Percentiles rank a stretch among this genome's conserved stretches.
Evolutionary conservation across 1,139 yeast genomes (phyloP).

Genomic region (Yamadazyma spencermartinsiae): DNA sequence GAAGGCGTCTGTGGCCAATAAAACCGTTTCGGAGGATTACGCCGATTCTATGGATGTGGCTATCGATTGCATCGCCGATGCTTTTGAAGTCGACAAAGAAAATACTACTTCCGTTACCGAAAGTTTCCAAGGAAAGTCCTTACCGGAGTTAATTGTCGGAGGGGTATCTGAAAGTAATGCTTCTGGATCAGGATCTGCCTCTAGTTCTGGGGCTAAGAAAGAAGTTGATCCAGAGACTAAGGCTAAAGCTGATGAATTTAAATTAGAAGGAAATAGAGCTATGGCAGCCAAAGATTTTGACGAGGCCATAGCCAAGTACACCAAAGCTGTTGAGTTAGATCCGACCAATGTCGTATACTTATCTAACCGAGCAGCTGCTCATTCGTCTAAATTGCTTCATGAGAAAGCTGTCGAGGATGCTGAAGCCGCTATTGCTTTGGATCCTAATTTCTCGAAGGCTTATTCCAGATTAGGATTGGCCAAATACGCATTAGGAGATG

Average conservation of each 20-base stretch:
- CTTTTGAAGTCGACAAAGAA: slow-evolving; percentile 67
- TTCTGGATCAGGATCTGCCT: slow-evolving; percentile 15
- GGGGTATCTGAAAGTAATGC: slow-evolving; percentile 15
- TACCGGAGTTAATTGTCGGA: slow-evolving; percentile 45
- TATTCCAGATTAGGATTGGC: slow-evolving; percentile 96
- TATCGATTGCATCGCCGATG: slow-evolving; percentile 87
- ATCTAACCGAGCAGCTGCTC: slow-evolving; percentile 97
- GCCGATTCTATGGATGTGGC: slow-evolving; percentile 95
- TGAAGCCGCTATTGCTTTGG: slow-evolving; percentile 70
- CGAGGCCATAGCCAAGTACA: slow-evolving; percentile 72
- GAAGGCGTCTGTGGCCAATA: slow-evolving; percentile 57
- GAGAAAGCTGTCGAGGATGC: slow-evolving; percentile 84
- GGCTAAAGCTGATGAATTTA: slow-evolving; percentile 78
- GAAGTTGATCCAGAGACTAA: slow-evolving; percentile 56
- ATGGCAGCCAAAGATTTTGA: slow-evolving; percentile 78
- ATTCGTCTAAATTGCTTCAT: slow-evolving; percentile 75
- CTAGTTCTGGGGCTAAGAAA: slow-evolving; percentile 16
- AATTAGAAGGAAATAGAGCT: slow-evolving; percentile 85
- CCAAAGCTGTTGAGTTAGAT: slow-evolving; percentile 75
- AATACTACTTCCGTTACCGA: slow-evolving; percentile 30
- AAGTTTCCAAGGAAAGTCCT: slow-evolving; percentile 50
- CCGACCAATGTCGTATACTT: slow-evolving; percentile 78
- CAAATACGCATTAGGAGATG: slow-evolving; percentile 83
- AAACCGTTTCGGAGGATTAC: slow-evolving; percentile 73
- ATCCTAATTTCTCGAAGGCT: slow-evolving; percentile 85